A percentile compares a stretch with the other conserved stretches of the same genome.
These are phyloP conservation scores for Rubus parviflorus DNA, from an alignment of 306 rosid species.

Conservation along the genomic window DNA sequence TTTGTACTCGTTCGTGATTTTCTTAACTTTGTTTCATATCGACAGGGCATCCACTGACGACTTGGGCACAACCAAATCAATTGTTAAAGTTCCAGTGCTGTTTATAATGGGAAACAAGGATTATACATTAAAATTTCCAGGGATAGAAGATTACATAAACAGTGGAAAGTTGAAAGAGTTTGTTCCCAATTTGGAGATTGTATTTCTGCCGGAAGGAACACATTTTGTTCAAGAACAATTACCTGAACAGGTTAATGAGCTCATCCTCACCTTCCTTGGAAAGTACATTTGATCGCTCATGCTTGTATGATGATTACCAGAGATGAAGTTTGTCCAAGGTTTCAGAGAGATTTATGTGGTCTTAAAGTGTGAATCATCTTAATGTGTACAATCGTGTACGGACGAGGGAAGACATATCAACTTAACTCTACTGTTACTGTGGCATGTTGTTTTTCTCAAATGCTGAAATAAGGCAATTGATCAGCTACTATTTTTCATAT, in stretches of 20 bases:
- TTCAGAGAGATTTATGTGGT: too few relatives aligned
- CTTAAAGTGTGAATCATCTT: background rate
- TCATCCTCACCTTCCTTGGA: slow-evolving; percentile 34
- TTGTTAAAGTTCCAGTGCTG: slow-evolving; percentile 42
- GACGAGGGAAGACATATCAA: too few relatives aligned
- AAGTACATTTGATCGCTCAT: background rate
- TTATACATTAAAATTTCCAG: slow-evolving; percentile 41
- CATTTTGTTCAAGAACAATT: slow-evolving; percentile 59
- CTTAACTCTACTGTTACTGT: too few relatives aligned
- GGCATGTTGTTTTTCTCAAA: too few relatives aligned
- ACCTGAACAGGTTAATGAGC: slow-evolving; percentile 52
- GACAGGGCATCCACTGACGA: too few relatives aligned
- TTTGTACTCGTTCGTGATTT: background rate
- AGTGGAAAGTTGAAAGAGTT: slow-evolving; percentile 45
- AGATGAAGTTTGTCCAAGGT: background rate
- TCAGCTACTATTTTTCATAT: too few relatives aligned
- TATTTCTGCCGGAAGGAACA: slow-evolving; percentile 44
- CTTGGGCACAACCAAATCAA: slow-evolving; percentile 40
- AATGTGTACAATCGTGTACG: background rate
- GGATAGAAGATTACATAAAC: slow-evolving; percentile 48
- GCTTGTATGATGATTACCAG: background rate
- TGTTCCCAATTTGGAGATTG: slow-evolving; percentile 50
- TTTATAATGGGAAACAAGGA: slow-evolving; percentile 60
- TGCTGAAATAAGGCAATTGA: too few relatives aligned
- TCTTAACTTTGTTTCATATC: background rate